These are phyloP conservation scores for Aspergillus ruber DNA, from an alignment of 2,329 filamentous ascomycete species.

Conservation along the genomic window DNA sequence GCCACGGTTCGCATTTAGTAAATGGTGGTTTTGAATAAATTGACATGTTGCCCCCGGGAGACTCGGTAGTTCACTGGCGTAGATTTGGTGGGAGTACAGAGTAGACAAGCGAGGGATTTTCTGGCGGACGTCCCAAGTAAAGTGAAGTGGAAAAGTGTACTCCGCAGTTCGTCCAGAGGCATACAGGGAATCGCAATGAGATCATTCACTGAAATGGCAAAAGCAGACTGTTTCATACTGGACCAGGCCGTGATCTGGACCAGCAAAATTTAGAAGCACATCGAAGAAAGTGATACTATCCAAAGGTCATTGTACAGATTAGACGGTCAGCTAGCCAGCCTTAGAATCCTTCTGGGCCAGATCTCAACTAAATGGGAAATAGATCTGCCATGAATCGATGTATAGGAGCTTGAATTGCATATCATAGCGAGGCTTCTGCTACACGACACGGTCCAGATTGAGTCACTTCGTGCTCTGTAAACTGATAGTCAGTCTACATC, in stretches of 20 bases:
- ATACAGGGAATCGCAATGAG: neutral
- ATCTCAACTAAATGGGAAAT: neutral
- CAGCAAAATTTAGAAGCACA: neutral
- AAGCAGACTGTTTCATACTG: neutral
- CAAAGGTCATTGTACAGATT: neutral
- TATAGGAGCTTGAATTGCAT: neutral
- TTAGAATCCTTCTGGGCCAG: neutral
- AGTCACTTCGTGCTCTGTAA: neutral
- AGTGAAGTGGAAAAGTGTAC: neutral
- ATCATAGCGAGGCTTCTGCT: neutral
- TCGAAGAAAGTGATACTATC: neutral
- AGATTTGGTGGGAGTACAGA: no score
- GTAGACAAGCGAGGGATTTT: neutral
- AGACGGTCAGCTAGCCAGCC: neutral
- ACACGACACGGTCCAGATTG: neutral
- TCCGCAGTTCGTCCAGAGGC: neutral
- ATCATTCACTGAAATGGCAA: neutral
- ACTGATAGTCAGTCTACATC: neutral
- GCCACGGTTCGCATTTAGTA: no score
- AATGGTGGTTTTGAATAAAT: no score
- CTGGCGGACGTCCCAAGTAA: neutral
- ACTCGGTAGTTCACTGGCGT: no score
- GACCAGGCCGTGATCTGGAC: neutral
- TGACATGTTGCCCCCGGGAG: no score
- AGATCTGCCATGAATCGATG: neutral